Conservation (phyloP, 2,329 filamentous ascomycete genomes). For the Fusarium oxysporum region DNA sequence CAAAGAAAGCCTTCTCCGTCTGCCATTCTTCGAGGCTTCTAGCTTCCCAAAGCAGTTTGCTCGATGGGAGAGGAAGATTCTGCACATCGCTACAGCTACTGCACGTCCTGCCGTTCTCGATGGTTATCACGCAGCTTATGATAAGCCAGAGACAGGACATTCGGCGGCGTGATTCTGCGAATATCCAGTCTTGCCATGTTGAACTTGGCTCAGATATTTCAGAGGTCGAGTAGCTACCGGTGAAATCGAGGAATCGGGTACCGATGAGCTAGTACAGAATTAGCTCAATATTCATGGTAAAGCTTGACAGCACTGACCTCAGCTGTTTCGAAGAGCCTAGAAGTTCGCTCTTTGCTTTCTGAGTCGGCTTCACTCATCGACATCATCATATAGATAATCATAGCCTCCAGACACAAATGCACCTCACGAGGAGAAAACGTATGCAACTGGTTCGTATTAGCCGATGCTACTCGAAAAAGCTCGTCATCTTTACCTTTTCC, state of each 20-base stretch:
- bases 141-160: conserved; percentile 43
- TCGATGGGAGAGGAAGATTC: conserved; percentile 31
- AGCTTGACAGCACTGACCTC: conserved; percentile 3
- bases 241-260: conserved; percentile 12
- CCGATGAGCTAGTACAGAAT: conserved; percentile 16
- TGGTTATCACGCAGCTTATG: conserved; percentile 37
- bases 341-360: conserved; percentile 4
- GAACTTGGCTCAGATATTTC: conserved; percentile 30
- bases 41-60: conserved; percentile 43
- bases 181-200: conserved; percentile 49
- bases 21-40: conserved; percentile 43
- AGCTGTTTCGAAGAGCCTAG: conserved; percentile 30
- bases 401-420: conserved; percentile 39
- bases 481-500: conserved; percentile 22
- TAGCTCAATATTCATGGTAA: rapidly evolving
- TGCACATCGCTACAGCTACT: conserved; percentile 2
- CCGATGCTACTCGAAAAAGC: rapidly evolving
- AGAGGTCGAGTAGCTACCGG: conserved; percentile 12
- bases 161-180: conserved; percentile 47
- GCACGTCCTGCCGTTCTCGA: conserved; percentile 24
- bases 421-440: conserved; percentile 9
- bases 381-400: conserved; percentile 49
- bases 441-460: conserved; percentile 9
- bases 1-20: conserved; percentile 36
- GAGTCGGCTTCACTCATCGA: conserved; percentile 38